Conservation (phyloP, 805 yeast genomes). For the Myxozyma neotropica region DNA sequence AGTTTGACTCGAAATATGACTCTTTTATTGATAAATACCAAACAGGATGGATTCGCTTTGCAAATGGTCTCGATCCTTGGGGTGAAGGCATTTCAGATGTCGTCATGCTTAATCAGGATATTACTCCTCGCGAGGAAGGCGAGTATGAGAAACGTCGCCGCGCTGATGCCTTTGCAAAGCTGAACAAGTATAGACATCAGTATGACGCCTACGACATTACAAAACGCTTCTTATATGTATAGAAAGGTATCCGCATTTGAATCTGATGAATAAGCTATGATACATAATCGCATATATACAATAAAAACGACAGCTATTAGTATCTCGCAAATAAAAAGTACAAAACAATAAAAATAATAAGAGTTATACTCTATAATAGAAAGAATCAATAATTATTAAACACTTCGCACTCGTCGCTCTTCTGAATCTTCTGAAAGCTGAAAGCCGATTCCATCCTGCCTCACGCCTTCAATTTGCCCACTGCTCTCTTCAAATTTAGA, state of each 20-base stretch:
- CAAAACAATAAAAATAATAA: no score
- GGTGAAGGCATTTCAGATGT: constrained; percentile 15
- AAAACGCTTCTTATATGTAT: constrained; percentile 28
- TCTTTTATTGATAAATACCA: constrained; percentile 36
- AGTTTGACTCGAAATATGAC: constrained; percentile 25
- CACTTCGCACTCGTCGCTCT: background rate
- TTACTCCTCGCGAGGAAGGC: constrained; percentile 20
- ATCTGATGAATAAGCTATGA: no score
- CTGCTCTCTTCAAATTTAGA: background rate
- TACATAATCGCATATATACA: background rate
- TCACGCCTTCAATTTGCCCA: background rate
- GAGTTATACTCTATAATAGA: background rate
- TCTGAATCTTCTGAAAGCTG: background rate
- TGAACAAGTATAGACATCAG: constrained; percentile 23
- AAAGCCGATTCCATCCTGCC: constrained; percentile 1
- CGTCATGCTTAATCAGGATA: constrained; percentile 19
- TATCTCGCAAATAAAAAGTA: no score
- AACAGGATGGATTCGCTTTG: constrained; percentile 37
- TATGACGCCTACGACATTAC: constrained; percentile 32
- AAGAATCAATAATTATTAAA: no score
- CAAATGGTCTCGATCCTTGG: constrained; percentile 41
- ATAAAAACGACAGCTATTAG: no score
- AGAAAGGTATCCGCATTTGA: background rate
- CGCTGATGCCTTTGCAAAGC: constrained; percentile 14
- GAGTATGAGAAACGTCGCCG: constrained; percentile 27